Base-by-base conservation (phyloP, 2,329 filamentous ascomycete species). In the Colletotrichum orchidophilum region DNA sequence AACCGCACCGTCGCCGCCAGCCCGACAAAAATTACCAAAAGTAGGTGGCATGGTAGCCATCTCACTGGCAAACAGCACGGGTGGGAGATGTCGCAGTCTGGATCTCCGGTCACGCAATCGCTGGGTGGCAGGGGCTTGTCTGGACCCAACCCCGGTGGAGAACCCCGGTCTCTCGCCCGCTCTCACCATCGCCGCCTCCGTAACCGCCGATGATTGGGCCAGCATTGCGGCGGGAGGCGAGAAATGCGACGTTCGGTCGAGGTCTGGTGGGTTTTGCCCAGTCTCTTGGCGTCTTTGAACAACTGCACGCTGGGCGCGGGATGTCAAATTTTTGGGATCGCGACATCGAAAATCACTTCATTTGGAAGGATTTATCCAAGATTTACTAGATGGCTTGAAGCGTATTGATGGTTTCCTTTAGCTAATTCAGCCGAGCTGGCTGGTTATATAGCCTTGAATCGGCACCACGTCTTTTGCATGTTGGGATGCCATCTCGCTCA, bases 51-150 rank as follows among this genome's bases (percentile, higher is more conserved):
- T n/a, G 11, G 12, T 15, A 18, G 29, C 15, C 39, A 21, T 58
- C 29, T 18, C 15, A 18, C 54, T 26, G 33, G 29, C 27, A 39
- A 18, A 21, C 63, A 18, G 21, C 53, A 63, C 42, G 18, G 33
- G 29, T 58, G 15, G 27, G 6, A 63, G n/a, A 68, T 71, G 64
- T 71, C 68, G 68, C 65, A 42, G 64, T 63, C 64, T 68, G 68
- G 68, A 26, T 13, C 42, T 27, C 58, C 42, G 55, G 68, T 71
- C 68, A 71, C 68, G 68, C 68, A 68, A 71, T 68, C 52, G 68
- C 64, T 18, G 58, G 21, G 11, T 21, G 21, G 53, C 68, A 71
- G 64, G 68, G 55, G 64, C 42, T 49, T 59, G 26, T 71, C 58
- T 59, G 52, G 64, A 49, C 33, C 58, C 26, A 26, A 31, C 50